A percentile compares a stretch with the other conserved stretches of the same genome.
Conservation (phyloP, 331 rosid species). For the Pyrus hybrid region DNA sequence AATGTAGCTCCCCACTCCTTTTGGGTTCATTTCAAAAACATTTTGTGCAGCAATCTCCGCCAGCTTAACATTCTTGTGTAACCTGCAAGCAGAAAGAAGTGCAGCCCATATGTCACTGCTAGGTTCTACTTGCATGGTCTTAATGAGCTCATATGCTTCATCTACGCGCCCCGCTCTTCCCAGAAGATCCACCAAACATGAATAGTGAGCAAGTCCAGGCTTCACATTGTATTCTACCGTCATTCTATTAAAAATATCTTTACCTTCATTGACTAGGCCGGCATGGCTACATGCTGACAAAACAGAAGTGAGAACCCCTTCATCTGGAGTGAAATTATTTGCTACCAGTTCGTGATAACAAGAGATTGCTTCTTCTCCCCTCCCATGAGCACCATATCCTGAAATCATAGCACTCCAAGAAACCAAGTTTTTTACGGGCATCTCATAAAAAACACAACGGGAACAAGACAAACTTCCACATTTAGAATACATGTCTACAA, state of each 20-base stretch:
- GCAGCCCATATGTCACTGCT: slow-evolving; percentile 38
- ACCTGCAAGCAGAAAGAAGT: slow-evolving; percentile 46
- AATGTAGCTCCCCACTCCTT: slow-evolving; percentile 46
- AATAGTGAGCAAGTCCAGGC: slow-evolving; percentile 23
- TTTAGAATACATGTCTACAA: slow-evolving; percentile 53
- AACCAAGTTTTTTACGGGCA: slow-evolving; percentile 45
- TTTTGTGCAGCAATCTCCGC: slow-evolving; percentile 41
- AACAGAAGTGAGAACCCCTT: slow-evolving; percentile 32
- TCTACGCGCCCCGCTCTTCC: slow-evolving; percentile 14
- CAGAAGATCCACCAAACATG: slow-evolving; percentile 27
- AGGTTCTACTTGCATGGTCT: slow-evolving; percentile 9
- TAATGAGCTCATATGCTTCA: slow-evolving; percentile 25
- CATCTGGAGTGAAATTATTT: slow-evolving; percentile 25
- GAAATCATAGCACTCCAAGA: slow-evolving; percentile 50
- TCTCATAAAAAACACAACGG: slow-evolving; percentile 27
- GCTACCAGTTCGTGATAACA: slow-evolving; percentile 19
- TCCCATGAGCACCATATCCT: slow-evolving; percentile 58
- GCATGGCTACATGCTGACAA: slow-evolving; percentile 42
- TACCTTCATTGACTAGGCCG: slow-evolving; percentile 32
- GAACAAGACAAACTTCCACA: slow-evolving; percentile 52
- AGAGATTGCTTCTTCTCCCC: slow-evolving; percentile 36
- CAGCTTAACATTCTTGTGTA: slow-evolving; percentile 32
- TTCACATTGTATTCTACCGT: slow-evolving; percentile 20
- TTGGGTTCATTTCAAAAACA: slow-evolving; percentile 38
- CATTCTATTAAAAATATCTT: slow-evolving; percentile 23